A percentile compares a stretch with the other conserved stretches of the same genome.
Evolutionary conservation across 148 eudicot species (phyloP).

Genomic region (Silene latifolia): DNA sequence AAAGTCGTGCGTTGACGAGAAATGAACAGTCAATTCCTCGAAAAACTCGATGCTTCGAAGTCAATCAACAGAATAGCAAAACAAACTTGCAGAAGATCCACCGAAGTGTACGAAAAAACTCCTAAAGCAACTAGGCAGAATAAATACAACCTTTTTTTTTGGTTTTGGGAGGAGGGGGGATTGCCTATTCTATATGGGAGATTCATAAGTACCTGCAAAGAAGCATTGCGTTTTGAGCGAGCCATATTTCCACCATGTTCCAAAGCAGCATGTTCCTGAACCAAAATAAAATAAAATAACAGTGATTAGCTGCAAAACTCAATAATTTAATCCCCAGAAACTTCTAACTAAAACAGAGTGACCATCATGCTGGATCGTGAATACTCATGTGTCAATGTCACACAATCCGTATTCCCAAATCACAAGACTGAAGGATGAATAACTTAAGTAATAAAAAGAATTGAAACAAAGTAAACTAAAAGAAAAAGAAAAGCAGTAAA

Average conservation of each 20-base stretch:
- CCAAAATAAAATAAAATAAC: background rate
- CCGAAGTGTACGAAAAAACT: background rate
- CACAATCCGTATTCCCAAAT: background rate
- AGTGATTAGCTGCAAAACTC: constrained; percentile 2
- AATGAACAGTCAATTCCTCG: background rate
- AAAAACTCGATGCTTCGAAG: background rate
- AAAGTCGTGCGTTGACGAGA: background rate
- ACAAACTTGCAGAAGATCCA: background rate
- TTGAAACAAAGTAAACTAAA: background rate
- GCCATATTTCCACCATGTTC: constrained; percentile 82
- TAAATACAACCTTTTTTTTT: background rate
- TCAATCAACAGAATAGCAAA: constrained; percentile 8
- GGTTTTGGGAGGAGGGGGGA: background rate
- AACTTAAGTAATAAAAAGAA: background rate
- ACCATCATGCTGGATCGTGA: background rate
- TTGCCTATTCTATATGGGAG: background rate
- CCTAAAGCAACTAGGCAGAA: background rate
- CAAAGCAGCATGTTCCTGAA: constrained; percentile 69
- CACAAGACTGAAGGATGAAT: background rate
- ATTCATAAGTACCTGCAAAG: constrained; percentile 48
- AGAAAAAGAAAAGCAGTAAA: background rate
- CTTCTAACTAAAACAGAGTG: background rate
- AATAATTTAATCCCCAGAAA: background rate
- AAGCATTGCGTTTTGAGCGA: constrained; percentile 61
- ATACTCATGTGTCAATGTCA: background rate